Evolutionary conservation across 495 filamentous ascomycete genomes (phyloP), one percentile per base, ranked within the genome.

Genomic region (Monascus purpureus): DNA sequence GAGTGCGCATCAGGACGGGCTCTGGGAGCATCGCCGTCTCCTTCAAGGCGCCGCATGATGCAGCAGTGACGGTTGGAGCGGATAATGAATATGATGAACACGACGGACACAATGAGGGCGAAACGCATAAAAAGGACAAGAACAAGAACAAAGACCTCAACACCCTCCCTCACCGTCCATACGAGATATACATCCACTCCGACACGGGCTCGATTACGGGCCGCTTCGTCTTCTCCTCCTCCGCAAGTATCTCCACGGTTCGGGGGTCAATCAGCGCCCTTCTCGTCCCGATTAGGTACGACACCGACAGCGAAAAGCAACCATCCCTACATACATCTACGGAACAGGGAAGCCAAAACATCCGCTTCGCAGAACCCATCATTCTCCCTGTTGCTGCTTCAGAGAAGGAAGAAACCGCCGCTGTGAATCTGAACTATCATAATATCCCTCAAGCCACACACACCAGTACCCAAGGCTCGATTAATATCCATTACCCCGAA

Each of bases 151-250:
- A 19, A 17, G 8, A 22, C 9, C 9, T 22, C 5, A 22, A 22
- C 9, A 6, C 13, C 28, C 17, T 42, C 11, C 35, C 39, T 13
- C 29, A 29, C 20, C 39, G 43, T 5, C 36, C 36, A 8, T 42
- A 42, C 28, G 39, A 46, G 25, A 23, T 42, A 13, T 32, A 36
- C 15, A 42, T 46, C 19, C n/a, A 29, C 8, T 33, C 39, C 9
- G 8, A 34, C 8, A 39, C 13, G 9, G 43, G 43, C 2, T 31
- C 35, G 1, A 36, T 42, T 13, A 25, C 31, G 5, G 43, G 39
- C 17, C 25, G 22, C 2, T 23, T 42, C 19, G 13, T 46, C 13
- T 38, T 42, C 24, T 31, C 39, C 6, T 19, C 43, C 2, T 33
- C 32, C n/a, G 36, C 29, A 7, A 9, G 15, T 20, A 8, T 46